Conservation (phyloP, 805 yeast genomes). For the Saccharomycopsis selenospora region DNA sequence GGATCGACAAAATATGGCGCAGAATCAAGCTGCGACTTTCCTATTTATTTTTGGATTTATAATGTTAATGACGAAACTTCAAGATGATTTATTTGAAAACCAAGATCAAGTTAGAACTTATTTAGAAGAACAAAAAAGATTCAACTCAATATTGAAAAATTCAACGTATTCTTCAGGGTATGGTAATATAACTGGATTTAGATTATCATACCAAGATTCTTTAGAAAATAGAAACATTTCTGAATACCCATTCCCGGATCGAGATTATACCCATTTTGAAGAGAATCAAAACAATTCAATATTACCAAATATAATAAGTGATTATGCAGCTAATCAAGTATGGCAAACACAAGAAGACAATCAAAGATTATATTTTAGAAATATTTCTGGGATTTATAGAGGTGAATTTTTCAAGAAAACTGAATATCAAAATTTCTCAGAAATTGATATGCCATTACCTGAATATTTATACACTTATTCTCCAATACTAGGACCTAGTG, state of each 20-base stretch:
- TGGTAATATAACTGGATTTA: constrained; percentile 69
- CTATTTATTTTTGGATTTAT: background rate
- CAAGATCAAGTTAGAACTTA: constrained; percentile 23
- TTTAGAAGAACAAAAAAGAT: constrained; percentile 28
- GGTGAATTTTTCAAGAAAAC: constrained; percentile 39
- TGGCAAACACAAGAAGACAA: constrained; percentile 36
- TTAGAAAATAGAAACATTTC: constrained; percentile 37
- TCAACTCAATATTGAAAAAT: constrained; percentile 30
- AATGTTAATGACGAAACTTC: background rate
- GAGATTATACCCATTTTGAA: constrained; percentile 36
- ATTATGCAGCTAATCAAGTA: constrained; percentile 39
- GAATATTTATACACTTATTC: constrained; percentile 27
- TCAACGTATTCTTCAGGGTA: constrained; percentile 46
- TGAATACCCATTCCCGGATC: constrained; percentile 51
- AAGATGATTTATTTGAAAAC: background rate
- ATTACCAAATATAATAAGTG: constrained; percentile 51
- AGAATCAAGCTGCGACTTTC: background rate
- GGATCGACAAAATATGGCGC: no score
- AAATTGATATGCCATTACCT: constrained; percentile 31
- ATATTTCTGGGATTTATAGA: constrained; percentile 41
- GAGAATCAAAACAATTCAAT: constrained; percentile 49
- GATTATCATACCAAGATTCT: constrained; percentile 55
- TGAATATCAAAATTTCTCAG: constrained; percentile 19
- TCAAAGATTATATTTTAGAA: constrained; percentile 30
- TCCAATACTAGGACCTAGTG: background rate